These are phyloP conservation scores for Elaeagnus macrophylla DNA, from an alignment of 306 rosid species.

Conservation along the genomic window DNA sequence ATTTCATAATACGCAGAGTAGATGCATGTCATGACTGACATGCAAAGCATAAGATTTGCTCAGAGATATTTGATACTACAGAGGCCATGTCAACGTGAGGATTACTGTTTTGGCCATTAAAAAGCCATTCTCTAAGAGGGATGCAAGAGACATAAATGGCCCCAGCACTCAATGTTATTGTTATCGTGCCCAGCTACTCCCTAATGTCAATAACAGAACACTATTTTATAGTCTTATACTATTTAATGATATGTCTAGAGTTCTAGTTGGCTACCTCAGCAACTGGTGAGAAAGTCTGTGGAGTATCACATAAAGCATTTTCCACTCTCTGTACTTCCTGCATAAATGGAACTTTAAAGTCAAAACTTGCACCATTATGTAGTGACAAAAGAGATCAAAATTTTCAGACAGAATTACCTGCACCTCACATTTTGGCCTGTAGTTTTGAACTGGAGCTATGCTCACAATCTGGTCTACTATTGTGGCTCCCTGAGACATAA, in stretches of 20 bases:
- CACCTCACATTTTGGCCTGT: slow-evolving; percentile 44
- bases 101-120: too few relatives aligned
- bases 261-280: slow-evolving; percentile 39
- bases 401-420: slow-evolving; percentile 26
- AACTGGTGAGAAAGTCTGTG: slow-evolving; percentile 31
- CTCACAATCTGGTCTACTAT: slow-evolving; percentile 76
- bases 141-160: too few relatives aligned
- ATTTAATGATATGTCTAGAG: not conserved
- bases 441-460: slow-evolving; percentile 62
- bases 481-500: slow-evolving; percentile 74
- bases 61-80: too few relatives aligned
- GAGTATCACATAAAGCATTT: slow-evolving; percentile 37
- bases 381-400: slow-evolving; percentile 2
- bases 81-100: too few relatives aligned
- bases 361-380: slow-evolving; percentile 8
- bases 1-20: too few relatives aligned
- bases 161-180: too few relatives aligned
- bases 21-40: too few relatives aligned
- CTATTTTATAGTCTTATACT: not conserved
- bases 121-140: too few relatives aligned
- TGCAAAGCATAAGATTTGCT: too few relatives aligned
- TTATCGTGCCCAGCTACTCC: not conserved
- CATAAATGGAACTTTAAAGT: slow-evolving; percentile 24
- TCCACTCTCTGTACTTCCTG: slow-evolving; percentile 64
- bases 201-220: not conserved